Conservation (phyloP, 73 alveolate genomes). For the Paramecium sexaurelia region DNA sequence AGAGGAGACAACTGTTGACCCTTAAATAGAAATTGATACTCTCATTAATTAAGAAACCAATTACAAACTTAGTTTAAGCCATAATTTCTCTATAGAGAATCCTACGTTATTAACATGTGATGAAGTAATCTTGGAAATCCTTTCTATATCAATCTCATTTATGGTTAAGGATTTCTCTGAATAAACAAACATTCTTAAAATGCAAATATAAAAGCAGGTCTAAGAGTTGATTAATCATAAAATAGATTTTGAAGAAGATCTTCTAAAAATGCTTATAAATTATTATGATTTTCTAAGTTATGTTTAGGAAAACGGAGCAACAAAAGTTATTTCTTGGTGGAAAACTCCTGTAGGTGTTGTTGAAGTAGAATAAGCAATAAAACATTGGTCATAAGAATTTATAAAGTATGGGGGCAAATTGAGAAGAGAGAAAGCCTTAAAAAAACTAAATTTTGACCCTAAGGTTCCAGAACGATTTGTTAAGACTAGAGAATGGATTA, state of each 20-base stretch:
- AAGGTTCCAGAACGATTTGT: background rate
- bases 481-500: background rate
- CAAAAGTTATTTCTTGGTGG: slow-evolving; percentile 8
- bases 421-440: background rate
- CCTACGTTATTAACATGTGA: background rate
- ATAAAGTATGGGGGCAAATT: background rate
- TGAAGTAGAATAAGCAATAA: background rate
- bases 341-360: background rate
- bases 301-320: background rate
- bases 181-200: background rate
- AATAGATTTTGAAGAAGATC: background rate
- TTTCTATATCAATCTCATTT: background rate
- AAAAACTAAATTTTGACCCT: background rate
- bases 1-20: background rate
- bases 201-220: background rate
- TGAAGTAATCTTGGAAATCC: background rate
- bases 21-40: background rate
- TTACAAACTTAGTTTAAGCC: background rate
- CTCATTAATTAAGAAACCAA: background rate
- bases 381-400: background rate
- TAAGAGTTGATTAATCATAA: background rate
- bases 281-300: background rate
- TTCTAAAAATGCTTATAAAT: background rate
- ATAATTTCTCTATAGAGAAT: background rate
- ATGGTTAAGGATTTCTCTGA: background rate